Evolutionary conservation across 2,329 filamentous ascomycete genomes (phyloP).

Genomic region (Pseudopyrenochaeta lycopersici): DNA sequence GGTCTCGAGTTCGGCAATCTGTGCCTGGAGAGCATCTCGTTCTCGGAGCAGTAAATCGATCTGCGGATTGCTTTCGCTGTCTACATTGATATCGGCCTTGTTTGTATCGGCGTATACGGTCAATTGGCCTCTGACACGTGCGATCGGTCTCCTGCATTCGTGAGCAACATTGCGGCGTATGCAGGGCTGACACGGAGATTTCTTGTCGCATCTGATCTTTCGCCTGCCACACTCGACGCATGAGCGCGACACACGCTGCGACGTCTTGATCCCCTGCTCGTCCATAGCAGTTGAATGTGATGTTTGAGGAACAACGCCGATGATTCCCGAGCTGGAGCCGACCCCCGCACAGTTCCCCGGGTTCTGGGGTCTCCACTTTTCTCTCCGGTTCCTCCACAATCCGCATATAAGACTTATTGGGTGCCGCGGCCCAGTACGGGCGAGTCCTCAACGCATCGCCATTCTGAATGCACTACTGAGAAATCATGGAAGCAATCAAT

Average conservation of each 20-base stretch:
- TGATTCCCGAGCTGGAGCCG: background rate
- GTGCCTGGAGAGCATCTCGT: slow-evolving; percentile 14
- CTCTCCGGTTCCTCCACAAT: slow-evolving; percentile 18
- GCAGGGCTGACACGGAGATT: slow-evolving; percentile 14
- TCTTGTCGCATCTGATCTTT: slow-evolving; percentile 22
- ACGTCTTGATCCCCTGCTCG: slow-evolving; percentile 15
- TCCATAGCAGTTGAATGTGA: slow-evolving; percentile 2
- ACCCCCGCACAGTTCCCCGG: slow-evolving; percentile 2
- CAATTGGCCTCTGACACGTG: slow-evolving; percentile 18
- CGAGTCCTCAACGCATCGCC: background rate
- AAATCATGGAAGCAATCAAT: too few species aligned
- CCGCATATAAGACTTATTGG: slow-evolving; percentile 13
- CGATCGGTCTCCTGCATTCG: slow-evolving; percentile 16
- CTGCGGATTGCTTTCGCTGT: slow-evolving; percentile 2
- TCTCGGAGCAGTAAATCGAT: slow-evolving; percentile 13
- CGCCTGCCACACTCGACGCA: slow-evolving; percentile 18
- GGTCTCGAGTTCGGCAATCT: slow-evolving; percentile 20
- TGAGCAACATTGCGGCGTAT: slow-evolving; percentile 16
- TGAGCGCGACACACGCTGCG: slow-evolving; percentile 15
- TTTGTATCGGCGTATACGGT: slow-evolving; percentile 10
- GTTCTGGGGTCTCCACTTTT: slow-evolving; percentile 6
- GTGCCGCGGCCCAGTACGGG: slow-evolving; percentile 14
- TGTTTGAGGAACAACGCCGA: background rate
- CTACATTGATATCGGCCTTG: background rate
- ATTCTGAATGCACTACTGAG: background rate